Conservation (phyloP, 169 alveolate species). For the Eimeria falciformis region DNA sequence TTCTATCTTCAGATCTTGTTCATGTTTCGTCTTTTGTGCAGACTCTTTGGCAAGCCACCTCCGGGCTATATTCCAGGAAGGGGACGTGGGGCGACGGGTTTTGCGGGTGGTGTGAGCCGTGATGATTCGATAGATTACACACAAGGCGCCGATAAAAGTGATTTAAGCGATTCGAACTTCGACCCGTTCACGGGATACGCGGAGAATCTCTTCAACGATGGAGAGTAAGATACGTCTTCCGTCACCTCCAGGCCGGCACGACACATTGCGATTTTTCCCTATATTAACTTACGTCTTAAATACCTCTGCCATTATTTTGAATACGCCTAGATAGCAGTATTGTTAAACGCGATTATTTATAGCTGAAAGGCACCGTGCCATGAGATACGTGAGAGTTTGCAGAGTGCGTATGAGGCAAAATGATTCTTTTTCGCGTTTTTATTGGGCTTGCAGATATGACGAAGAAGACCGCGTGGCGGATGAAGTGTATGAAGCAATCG, state of each 20-base stretch:
- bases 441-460: slow-evolving; percentile 88
- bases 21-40: background rate
- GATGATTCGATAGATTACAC: slow-evolving; percentile 93
- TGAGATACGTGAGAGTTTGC: too few relatives aligned
- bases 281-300: background rate
- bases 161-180: slow-evolving; percentile 92
- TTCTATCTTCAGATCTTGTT: background rate
- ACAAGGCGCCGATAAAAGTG: slow-evolving; percentile 84
- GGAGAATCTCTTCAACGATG: slow-evolving; percentile 79
- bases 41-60: slow-evolving; percentile 82
- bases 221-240: slow-evolving; percentile 63
- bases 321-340: too few relatives aligned
- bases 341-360: too few relatives aligned
- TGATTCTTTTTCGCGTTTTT: too few relatives aligned
- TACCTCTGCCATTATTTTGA: too few relatives aligned
- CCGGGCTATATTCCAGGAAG: slow-evolving; percentile 88
- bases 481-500: slow-evolving; percentile 92
- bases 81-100: slow-evolving; percentile 87
- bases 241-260: background rate
- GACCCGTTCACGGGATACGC: slow-evolving; percentile 95
- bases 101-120: slow-evolving; percentile 98
- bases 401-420: too few relatives aligned
- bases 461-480: slow-evolving; percentile 97
- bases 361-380: too few relatives aligned
- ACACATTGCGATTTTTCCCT: background rate